Base-by-base conservation (phyloP, 2,329 filamentous ascomycete genomes). In the Sporothrix phasma region DNA sequence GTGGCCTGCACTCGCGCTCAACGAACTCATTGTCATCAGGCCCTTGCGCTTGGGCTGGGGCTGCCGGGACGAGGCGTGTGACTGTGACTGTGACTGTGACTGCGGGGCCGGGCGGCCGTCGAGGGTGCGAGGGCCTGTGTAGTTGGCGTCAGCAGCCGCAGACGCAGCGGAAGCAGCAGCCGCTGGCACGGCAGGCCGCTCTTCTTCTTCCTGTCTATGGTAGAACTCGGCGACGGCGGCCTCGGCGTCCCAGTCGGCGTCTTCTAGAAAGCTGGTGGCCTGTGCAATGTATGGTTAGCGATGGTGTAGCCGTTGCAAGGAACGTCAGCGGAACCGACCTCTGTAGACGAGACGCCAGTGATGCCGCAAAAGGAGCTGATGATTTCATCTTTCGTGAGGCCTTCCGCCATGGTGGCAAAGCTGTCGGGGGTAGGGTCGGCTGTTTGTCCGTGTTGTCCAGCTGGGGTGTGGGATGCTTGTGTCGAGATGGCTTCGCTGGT, bases 171-270 rank as follows among this genome's bases (percentile, higher is more conserved):
- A 78, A 62, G 78, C 76, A 54, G 76, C 77, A 49, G 76, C 76
- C 41, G 77, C 74, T 24, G 71, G 72, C 67, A 78, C 76, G 66
- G 78, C 34, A 37, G n/a, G 34, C 34, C 15, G 34, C 76, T 67
- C 78, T 76, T 65, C 75, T 63, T 83, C 80, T 29, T 86, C 83
- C 39, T 80, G 76, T 64, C 84, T 79, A 66, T 80, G 78, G 71
- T 84, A 90, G 76, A 81, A 89, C 60, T 84, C 81, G 34, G 83
- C 80, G 62, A 83, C 81, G 17, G 88, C 88, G 10, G 79, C 76
- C 68, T 82, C 79, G 49, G 90, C 76, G 70, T 91, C 82, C 87
- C 88, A 91, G 68, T 81, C 76, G 70, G 82, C 85, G 41, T 81
- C 80, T 24, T 79, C 77, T 7, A 93, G 84, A 69, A 88, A 88